Conservation (phyloP, 164 flowering plant genomes). For the Aristolochia californica region DNA sequence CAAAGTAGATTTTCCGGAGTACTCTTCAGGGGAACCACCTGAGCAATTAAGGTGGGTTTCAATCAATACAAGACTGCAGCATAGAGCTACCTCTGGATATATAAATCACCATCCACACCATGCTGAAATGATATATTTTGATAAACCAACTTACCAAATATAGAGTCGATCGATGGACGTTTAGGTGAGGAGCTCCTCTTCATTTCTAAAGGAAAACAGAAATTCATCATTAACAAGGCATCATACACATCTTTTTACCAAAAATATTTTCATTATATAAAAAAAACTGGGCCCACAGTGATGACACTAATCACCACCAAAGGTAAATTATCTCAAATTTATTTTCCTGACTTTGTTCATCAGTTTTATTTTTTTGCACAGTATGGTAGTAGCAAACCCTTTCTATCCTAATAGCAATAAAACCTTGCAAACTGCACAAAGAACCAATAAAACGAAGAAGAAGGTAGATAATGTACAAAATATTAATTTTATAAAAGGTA, state of each 20-base stretch:
- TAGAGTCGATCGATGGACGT: conserved; percentile 29
- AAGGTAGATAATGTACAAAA: background rate
- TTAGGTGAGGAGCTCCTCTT: conserved; percentile 22
- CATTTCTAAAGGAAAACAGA: conserved; percentile 17
- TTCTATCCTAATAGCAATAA: background rate
- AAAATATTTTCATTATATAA: background rate
- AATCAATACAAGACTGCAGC: background rate
- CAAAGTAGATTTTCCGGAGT: conserved; percentile 15
- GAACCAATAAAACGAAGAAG: background rate
- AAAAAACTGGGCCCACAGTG: background rate
- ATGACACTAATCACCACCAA: too few relatives aligned
- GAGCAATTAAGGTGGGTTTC: background rate
- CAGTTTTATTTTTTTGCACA: too few relatives aligned
- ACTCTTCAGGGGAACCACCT: conserved; percentile 49
- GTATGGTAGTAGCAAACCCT: too few relatives aligned
- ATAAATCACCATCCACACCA: background rate
- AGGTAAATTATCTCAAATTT: too few relatives aligned
- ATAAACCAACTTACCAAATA: conserved; percentile 21
- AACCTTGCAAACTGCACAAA: background rate
- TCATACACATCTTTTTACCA: background rate
- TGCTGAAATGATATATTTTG: background rate
- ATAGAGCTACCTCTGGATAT: background rate
- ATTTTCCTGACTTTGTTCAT: too few relatives aligned
- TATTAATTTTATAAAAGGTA: background rate
- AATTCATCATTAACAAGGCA: conserved; percentile 1